Evolutionary conservation across 192 early-diverging fungal genomes (phyloP), one percentile per base, ranked within the genome.

Genomic region (Coemansia umbellata): DNA sequence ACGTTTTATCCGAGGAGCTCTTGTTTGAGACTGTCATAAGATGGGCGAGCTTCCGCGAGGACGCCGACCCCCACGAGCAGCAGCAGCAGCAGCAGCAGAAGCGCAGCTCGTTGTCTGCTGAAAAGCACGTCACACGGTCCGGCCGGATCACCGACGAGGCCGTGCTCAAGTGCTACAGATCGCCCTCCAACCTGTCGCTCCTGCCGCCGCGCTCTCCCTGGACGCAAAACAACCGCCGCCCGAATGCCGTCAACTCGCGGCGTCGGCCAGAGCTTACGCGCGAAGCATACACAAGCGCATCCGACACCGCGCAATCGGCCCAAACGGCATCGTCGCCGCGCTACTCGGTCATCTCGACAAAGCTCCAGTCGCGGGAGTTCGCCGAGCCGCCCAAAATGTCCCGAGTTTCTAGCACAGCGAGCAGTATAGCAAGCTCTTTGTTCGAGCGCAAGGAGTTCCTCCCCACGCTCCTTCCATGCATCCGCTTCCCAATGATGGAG

Each of bases 401-500:
- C 23, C 23, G 19, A n/a, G 36, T 53, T 28, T 42, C 52, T 13
- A 36, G 23, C 9, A 36, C 35, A 35, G 17, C 31, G 3, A 45
- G 40, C 42, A 60, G 45, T 47, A 37, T 36, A 4, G 63, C 54
- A 58, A 35, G 33, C 23, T 50, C 37, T 21, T 42, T 61, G 28
- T 66, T 66, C 17, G 67, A 58, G 13, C 63, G 67, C 56, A 65
- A 62, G 18, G 52, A 66, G 21, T 66, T 67, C 14, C 49, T 73
- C 5, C 26, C 49, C 22, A 33, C 61, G 9, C 47, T 71, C 17
- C 55, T 72, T 8, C 64, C 64, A 3, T 76, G 65, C 47, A 63
- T 67, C 40, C 48, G 69, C n/a, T 69, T 73, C 39, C 69, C 76
- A 0, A 63, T 63, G 63, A 71, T 68, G 76, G 59, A 62, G 45